Evolutionary conservation across 139 green algal genomes (phyloP).

Genomic region (Coelastrella sp.): DNA sequence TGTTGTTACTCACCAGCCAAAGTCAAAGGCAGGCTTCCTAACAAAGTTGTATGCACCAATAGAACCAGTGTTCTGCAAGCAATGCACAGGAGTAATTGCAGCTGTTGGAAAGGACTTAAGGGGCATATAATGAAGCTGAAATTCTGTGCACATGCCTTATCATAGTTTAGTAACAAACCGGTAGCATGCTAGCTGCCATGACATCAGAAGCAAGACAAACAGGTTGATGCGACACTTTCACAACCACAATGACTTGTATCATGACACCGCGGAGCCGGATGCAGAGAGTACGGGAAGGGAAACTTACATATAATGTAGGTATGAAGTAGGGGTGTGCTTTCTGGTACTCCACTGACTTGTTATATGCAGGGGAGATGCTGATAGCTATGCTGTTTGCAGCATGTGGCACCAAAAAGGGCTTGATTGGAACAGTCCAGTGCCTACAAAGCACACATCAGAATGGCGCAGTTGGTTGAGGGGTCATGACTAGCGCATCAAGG

Average conservation of each 20-base stretch:
- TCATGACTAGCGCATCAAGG: too few species aligned
- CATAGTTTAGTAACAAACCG: too few species aligned
- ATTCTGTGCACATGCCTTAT: too few species aligned
- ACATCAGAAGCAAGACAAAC: too few species aligned
- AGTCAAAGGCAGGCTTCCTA: slow-evolving; percentile 75
- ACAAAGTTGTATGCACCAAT: slow-evolving; percentile 76
- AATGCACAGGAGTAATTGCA: neutral
- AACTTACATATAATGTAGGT: slow-evolving; percentile 39
- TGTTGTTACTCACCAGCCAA: slow-evolving; percentile 64
- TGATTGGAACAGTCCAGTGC: slow-evolving; percentile 31
- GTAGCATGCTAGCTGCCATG: too few species aligned
- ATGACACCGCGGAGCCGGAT: neutral
- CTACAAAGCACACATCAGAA: neutral
- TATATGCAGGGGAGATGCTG: slow-evolving; percentile 10
- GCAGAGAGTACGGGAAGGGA: neutral
- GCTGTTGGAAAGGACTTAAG: too few species aligned
- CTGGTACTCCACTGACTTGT: neutral
- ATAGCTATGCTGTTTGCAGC: slow-evolving; percentile 3
- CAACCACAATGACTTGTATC: neutral
- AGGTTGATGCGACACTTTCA: too few species aligned
- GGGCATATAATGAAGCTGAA: too few species aligned
- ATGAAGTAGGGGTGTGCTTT: slow-evolving; percentile 37
- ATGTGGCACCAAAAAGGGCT: neutral
- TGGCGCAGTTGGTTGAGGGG: too few species aligned
- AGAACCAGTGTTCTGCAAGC: slow-evolving; percentile 36